Conservation (phyloP, 192 early-diverging fungal species). For the Coemansia sp. region DNA sequence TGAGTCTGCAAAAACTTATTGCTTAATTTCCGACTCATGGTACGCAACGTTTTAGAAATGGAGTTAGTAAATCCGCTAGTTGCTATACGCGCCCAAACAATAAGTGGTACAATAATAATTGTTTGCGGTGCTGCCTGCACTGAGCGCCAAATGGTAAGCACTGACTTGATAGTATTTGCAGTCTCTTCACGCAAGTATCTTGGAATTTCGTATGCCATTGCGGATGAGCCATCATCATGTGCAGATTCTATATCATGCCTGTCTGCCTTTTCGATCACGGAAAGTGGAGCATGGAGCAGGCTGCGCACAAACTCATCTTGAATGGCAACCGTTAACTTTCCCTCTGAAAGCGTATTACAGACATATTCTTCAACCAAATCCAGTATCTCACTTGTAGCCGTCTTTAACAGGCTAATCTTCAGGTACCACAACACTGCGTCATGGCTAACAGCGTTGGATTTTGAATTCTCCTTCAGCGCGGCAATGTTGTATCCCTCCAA, state of each 20-base stretch:
- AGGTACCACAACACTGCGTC: constrained; percentile 9
- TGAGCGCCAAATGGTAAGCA: not conserved
- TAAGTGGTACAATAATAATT: constrained; percentile 17
- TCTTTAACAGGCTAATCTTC: not conserved
- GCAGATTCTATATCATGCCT: constrained; percentile 3
- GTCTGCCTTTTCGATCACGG: constrained; percentile 3
- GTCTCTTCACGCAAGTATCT: not conserved
- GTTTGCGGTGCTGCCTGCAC: constrained; percentile 15
- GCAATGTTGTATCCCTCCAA: constrained; percentile 30
- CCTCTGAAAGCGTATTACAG: not conserved
- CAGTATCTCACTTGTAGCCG: not conserved
- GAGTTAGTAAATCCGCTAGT: not conserved
- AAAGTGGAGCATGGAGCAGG: constrained; percentile 6
- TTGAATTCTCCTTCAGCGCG: too few relatives aligned
- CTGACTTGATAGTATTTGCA: not conserved
- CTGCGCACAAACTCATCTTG: not conserved
- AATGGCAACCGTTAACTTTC: not conserved
- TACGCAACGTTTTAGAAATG: not conserved
- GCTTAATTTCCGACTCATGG: not conserved
- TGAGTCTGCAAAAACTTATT: constrained; percentile 4
- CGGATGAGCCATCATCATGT: not conserved
- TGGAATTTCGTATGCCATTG: not conserved
- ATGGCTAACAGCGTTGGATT: not conserved
- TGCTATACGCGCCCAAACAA: constrained; percentile 1
- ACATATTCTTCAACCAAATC: not conserved